A percentile compares a stretch with the other conserved stretches of the same genome.
Evolutionary conservation across 2,329 filamentous ascomycete species (phyloP).

Genomic region (Cryoendolithus antarcticus): DNA sequence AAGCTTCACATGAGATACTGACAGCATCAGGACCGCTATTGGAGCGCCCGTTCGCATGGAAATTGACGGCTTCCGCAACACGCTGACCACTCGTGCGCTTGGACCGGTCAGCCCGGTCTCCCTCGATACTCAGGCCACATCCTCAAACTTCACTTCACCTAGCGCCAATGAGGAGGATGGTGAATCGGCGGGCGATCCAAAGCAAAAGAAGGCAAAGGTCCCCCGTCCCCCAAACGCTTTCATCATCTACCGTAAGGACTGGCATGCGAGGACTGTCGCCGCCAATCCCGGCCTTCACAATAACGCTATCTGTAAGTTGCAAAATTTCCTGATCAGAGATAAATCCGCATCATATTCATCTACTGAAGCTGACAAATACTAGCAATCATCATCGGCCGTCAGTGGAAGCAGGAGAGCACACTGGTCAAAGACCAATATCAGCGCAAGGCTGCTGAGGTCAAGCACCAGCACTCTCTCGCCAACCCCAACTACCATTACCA

Average conservation of each 20-base stretch:
- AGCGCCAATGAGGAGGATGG: too few relatives aligned
- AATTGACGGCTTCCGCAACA: too few relatives aligned
- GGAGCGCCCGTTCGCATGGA: too few relatives aligned
- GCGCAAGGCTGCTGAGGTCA: constrained; percentile 26
- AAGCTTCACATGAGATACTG: too few relatives aligned
- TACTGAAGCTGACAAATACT: constrained; percentile 8
- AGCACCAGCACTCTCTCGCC: constrained; percentile 27
- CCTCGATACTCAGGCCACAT: too few relatives aligned
- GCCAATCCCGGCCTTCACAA: constrained; percentile 30
- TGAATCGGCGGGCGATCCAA: background rate
- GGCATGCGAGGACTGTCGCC: constrained; percentile 25
- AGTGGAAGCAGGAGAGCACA: constrained; percentile 29
- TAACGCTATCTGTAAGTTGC: constrained; percentile 32
- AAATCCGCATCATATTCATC: background rate
- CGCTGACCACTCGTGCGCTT: too few relatives aligned
- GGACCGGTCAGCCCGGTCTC: too few relatives aligned
- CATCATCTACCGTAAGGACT: constrained; percentile 33
- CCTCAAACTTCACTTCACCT: too few relatives aligned
- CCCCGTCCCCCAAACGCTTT: constrained; percentile 35
- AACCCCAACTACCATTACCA: constrained; percentile 35
- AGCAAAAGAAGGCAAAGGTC: constrained; percentile 19
- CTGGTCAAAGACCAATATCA: constrained; percentile 27
- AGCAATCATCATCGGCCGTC: constrained; percentile 30
- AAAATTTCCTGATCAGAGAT: background rate
- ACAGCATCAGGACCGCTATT: too few relatives aligned